Base-by-base conservation (phyloP, 2,329 filamentous ascomycete genomes). In the Tolypocladium paradoxum region DNA sequence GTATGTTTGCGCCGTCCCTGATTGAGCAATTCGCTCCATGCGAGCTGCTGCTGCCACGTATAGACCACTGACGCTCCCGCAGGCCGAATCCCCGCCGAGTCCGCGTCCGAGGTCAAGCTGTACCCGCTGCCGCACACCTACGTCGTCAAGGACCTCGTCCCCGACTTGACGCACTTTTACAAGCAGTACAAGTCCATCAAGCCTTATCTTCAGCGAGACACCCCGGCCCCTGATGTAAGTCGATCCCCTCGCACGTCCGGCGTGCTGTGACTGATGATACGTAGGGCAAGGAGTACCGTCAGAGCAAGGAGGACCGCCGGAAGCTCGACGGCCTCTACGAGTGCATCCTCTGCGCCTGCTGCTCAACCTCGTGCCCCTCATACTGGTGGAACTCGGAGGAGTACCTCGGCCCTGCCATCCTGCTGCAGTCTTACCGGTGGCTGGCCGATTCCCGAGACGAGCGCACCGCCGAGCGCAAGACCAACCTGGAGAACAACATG, bases 151-250 rank as follows among this genome's bases (percentile, higher is more conserved):
- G 93, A 99, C 71, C 84, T 99, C 58, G 93, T 99, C 35, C 92
- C 93, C 55, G 93, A 99, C 70, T 78, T 99, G 76, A 99, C 93
- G 58, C 88, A 93, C 68, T 97, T 99, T 78, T 99, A 99, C 84
- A 97, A 97, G 82, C 93, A 99, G 80, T 99, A 99, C 83, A 96
- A 96, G 76, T 96, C 91, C 18, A 96, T 99, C 76, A 95, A 97
- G 84, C 93, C 93, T 45, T 99, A 96, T 72, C 84, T 99, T 52
- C 93, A 97, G 78, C 84, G 90, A 67, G 86, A 91, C 59, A 93
- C 89, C 31, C 86, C 88, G 53, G 76, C 89, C 45, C 82, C 84
- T 61, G 88, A 96, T 68, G 89, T 95, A 81, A 70, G 87, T 78
- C 49, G 16, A 46, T 40, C 38, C 5, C 35, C 3, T 20, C 0